These are phyloP conservation scores for Quercus bicolor DNA, from an alignment of 306 rosid species.

Conservation along the genomic window DNA sequence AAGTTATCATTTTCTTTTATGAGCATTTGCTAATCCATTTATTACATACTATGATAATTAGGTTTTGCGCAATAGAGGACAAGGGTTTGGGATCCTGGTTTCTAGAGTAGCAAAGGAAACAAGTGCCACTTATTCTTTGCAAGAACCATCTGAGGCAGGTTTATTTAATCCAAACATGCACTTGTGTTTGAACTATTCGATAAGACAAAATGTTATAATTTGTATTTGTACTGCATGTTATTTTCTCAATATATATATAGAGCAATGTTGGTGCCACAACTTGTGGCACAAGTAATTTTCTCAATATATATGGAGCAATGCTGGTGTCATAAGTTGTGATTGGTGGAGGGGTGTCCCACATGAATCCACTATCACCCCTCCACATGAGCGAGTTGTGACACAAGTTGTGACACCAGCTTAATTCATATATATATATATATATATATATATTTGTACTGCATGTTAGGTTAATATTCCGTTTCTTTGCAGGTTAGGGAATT, in stretches of 20 bases:
- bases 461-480: neutral
- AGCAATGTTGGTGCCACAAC: too few relatives aligned
- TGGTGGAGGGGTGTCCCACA: too few relatives aligned
- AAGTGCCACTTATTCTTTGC: slow-evolving; percentile 70
- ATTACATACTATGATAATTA: slow-evolving; percentile 1
- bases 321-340: too few relatives aligned
- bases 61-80: slow-evolving; percentile 67
- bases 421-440: too few relatives aligned
- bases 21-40: too few relatives aligned
- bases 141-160: slow-evolving; percentile 86
- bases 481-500: slow-evolving; percentile 65
- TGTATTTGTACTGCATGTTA: neutral
- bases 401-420: too few relatives aligned
- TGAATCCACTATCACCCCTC: too few relatives aligned
- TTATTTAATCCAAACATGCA: neutral
- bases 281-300: too few relatives aligned
- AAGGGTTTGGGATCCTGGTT: slow-evolving; percentile 90
- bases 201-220: neutral
- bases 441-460: neutral
- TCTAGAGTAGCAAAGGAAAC: slow-evolving; percentile 84
- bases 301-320: too few relatives aligned
- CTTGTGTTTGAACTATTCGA: neutral
- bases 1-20: neutral
- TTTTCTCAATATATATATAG: too few relatives aligned
- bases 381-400: too few relatives aligned